Evolutionary conservation across 148 eudicot genomes (phyloP), one percentile per base, ranked within the genome.

Genomic region (Camellia granthamiana): DNA sequence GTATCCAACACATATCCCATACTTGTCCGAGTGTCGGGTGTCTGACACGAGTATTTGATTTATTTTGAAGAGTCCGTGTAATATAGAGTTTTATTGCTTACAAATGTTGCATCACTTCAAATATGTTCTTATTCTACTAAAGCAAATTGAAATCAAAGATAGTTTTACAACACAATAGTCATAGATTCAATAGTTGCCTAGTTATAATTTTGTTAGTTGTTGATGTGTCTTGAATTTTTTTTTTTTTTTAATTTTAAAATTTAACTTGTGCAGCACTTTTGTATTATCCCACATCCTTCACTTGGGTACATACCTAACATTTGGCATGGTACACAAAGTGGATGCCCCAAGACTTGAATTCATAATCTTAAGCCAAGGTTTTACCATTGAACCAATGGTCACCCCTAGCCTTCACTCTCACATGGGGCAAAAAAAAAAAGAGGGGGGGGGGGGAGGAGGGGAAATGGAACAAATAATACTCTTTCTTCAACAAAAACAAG

Each of bases 41-140:
- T 23, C 30, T 23, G 0, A 23, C 30, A 23, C 30, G 30, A 0
- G 30, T 23, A 23, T 23, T 23, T 23, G 30, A 23, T 0, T 23
- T 23, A 23, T 23, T 23, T 23, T 23, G 30, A 23, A 23, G 30
- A 23, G 30, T 23, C 30, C 30, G 30, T 23, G 30, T 23, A 23
- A 23, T 23, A 23, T 23, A 23, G 30, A 23, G 30, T 23, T 69
- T 69, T 69, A 8, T 69, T 49, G 42, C 14, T 69, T 44, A 9
- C 47, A 69, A 46, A 30, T 46, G 64, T 60, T 15, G 3, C 3
- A 7, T 60, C 51, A 46, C 55, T 47, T 70, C n/a, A 43, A 43
- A 16, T 69, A 6, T 18, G 55, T 70, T 46, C 58, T 70, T 18
- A 70, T 47, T 70, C 74, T 70, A 70, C 56, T 16, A 47, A 70